These are phyloP conservation scores for Fermentozyma sake DNA, from an alignment of 1,139 yeast genomes.

Conservation along the genomic window DNA sequence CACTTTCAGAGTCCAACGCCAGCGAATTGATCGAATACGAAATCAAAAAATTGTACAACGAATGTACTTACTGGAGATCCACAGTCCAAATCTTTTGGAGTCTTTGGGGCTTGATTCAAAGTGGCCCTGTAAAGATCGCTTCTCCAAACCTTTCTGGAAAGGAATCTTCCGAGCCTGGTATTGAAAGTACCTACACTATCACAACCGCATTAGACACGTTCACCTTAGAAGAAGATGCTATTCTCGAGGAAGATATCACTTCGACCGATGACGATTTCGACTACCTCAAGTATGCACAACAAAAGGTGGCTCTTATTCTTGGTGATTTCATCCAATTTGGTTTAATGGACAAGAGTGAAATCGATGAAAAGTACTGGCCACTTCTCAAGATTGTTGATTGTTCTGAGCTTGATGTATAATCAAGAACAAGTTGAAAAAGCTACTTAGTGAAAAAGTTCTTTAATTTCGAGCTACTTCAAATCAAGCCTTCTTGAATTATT, in stretches of 20 bases:
- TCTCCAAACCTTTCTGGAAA: conserved; percentile 7
- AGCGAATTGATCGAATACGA: conserved; percentile 43
- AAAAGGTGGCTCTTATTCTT: conserved; percentile 68
- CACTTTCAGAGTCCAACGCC: conserved; percentile 13
- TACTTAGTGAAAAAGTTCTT: too few species aligned
- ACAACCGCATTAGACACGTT: conserved; percentile 31
- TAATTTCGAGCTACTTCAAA: too few species aligned
- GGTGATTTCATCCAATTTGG: conserved; percentile 72
- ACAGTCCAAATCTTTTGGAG: conserved; percentile 80
- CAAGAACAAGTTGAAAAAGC: too few species aligned
- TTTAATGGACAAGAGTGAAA: conserved; percentile 34
- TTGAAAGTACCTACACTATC: conserved; percentile 37
- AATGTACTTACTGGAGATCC: conserved; percentile 75
- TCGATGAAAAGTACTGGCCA: conserved; percentile 20
- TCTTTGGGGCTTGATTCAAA: conserved; percentile 86
- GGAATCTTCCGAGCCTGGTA: conserved; percentile 25
- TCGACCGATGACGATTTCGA: conserved; percentile 70
- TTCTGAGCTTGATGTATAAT: too few species aligned
- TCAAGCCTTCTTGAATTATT: too few species aligned
- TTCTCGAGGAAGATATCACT: conserved; percentile 31
- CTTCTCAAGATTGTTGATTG: conserved; percentile 41
- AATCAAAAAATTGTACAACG: conserved; percentile 56
- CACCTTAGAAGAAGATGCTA: conserved; percentile 19
- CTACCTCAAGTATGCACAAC: conserved; percentile 68
- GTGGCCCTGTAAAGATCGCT: conserved; percentile 32